A percentile compares a stretch with the other conserved stretches of the same genome.
Conservation (phyloP, 1,284 basidiomycete species). For the Ganoderma sinense region DNA sequence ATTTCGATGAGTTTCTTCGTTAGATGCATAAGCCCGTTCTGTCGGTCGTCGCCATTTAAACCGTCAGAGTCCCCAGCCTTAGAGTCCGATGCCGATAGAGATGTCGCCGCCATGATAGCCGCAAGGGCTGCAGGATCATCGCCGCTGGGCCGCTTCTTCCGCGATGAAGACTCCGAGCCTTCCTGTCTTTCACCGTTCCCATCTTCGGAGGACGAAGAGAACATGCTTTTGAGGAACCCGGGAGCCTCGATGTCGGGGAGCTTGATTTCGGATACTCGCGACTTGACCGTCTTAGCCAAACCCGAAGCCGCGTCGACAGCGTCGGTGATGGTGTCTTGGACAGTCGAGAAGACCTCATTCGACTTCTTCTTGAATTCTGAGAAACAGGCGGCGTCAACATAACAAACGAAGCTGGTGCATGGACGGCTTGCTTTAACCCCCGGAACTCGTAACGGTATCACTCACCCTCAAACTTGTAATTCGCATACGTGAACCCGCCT, state of each 20-base stretch:
- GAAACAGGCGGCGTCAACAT: background rate
- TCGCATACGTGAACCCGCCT: conserved; percentile 91
- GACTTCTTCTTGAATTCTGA: conserved; percentile 77
- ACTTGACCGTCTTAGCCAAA: conserved; percentile 63
- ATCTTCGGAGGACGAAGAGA: conserved; percentile 50
- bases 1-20: conserved; percentile 98
- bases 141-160: conserved; percentile 59
- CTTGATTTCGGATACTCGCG: conserved; percentile 65
- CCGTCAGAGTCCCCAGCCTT: conserved; percentile 50
- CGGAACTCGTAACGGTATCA: conserved; percentile 13
- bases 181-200: conserved; percentile 37
- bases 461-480: conserved; percentile 93
- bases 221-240: conserved; percentile 76
- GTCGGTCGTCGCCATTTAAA: conserved; percentile 47
- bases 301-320: conserved; percentile 73
- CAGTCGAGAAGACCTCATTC: conserved; percentile 66
- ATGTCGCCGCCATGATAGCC: conserved; percentile 74
- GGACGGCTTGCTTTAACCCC: background rate
- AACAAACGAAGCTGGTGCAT: background rate
- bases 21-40: conserved; percentile 88
- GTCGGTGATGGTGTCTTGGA: conserved; percentile 74
- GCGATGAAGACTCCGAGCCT: conserved; percentile 36
- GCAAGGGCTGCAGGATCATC: conserved; percentile 69
- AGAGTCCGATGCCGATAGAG: conserved; percentile 75
- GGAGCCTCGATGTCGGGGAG: conserved; percentile 75